A percentile compares a stretch with the other conserved stretches of the same genome.
Evolutionary conservation across 2,329 filamentous ascomycete genomes (phyloP).

Genomic region (Davidsoniella virescens): DNA sequence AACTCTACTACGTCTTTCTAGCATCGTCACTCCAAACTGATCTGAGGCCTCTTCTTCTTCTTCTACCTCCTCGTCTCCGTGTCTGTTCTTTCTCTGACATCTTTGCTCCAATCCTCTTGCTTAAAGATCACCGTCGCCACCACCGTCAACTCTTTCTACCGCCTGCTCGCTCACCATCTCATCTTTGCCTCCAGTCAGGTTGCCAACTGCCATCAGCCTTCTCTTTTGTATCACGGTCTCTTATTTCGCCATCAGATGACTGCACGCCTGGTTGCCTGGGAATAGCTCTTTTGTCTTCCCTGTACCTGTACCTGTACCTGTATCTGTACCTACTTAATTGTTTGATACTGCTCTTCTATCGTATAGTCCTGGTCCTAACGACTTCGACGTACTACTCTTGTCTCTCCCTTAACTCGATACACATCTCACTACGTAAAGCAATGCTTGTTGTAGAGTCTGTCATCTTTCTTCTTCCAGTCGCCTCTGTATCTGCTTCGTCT

Average conservation of each 20-base stretch:
- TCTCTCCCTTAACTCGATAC: neutral
- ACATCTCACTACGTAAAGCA: neutral
- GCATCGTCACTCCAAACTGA: neutral
- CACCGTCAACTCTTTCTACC: neutral
- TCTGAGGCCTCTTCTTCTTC: neutral
- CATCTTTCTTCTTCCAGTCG: slow-evolving; percentile 6
- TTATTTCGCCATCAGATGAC: slow-evolving; percentile 9
- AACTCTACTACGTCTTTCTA: neutral
- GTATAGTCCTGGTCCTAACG: too few species aligned
- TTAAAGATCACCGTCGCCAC: neutral
- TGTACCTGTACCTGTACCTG: neutral
- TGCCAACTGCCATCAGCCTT: slow-evolving; percentile 1
- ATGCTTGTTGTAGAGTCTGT: slow-evolving; percentile 8
- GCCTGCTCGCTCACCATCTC: neutral
- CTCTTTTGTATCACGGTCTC: neutral
- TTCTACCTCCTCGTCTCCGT: neutral
- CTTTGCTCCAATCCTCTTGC: neutral
- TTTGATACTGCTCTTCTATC: neutral
- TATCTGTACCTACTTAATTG: neutral
- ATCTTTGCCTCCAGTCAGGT: neutral
- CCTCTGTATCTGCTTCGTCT: slow-evolving; percentile 3
- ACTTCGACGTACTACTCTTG: neutral
- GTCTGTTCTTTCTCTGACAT: neutral
- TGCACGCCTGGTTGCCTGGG: slow-evolving; percentile 9
- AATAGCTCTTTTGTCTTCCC: neutral